These are phyloP conservation scores for Malus hybrid DNA, from an alignment of 331 rosid genomes.

Conservation along the genomic window DNA sequence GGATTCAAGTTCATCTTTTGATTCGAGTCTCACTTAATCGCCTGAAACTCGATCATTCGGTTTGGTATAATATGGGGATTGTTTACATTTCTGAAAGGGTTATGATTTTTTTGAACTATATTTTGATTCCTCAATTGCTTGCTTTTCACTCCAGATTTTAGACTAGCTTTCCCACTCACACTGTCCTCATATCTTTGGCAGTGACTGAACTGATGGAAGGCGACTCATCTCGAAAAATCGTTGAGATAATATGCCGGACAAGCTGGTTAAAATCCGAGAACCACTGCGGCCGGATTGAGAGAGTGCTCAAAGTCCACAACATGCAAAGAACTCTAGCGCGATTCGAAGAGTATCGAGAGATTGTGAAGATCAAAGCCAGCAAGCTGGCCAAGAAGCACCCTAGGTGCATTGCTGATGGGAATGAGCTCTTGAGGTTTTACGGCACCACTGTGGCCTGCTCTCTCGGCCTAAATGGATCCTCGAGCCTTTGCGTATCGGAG, in stretches of 20 bases:
- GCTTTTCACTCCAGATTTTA: background rate
- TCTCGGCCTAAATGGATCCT: slow-evolving; percentile 70
- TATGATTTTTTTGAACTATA: background rate
- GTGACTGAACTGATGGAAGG: slow-evolving; percentile 97
- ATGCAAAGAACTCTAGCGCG: slow-evolving; percentile 84
- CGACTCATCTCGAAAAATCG: slow-evolving; percentile 94
- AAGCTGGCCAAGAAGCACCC: slow-evolving; percentile 94
- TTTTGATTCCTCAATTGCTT: background rate
- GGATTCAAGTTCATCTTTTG: background rate
- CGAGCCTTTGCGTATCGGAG: slow-evolving; percentile 68
- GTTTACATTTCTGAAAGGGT: background rate
- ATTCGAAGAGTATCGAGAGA: slow-evolving; percentile 85
- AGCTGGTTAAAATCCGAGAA: slow-evolving; percentile 89
- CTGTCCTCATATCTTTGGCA: slow-evolving; percentile 12
- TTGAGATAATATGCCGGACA: slow-evolving; percentile 92
- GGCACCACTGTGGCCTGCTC: slow-evolving; percentile 72
- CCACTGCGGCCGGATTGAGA: slow-evolving; percentile 74
- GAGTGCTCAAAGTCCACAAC: slow-evolving; percentile 92
- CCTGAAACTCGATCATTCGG: background rate
- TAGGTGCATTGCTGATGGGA: slow-evolving; percentile 88
- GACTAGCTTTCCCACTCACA: background rate
- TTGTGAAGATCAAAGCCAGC: slow-evolving; percentile 81
- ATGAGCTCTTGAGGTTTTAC: slow-evolving; percentile 81
- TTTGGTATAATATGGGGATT: background rate
- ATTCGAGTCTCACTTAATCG: background rate